Base-by-base conservation (phyloP, 306 rosid species). In the Prunus davidiana region DNA sequence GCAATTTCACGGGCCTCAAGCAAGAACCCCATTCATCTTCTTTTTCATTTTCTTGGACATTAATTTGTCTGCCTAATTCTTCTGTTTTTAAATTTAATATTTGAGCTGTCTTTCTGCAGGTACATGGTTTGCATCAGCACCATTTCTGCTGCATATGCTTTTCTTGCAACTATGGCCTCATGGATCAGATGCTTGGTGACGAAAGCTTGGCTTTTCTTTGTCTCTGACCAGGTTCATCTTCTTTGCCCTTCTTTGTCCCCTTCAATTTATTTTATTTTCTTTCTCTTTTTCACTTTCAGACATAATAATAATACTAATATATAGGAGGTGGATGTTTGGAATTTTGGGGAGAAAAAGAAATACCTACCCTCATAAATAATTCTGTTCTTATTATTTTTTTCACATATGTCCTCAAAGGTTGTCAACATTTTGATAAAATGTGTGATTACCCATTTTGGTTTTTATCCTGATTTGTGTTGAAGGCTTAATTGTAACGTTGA, bases 201-300 rank as follows among this genome's bases (percentile, higher is more conserved):
- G 51, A 95, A 88, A 86, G 80, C 95, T 75, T 95, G 97, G 97
- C 52, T 95, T 66, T 92, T 92, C 87, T 92, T 90, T 64, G 67
- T 92, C 78, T 84, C 96, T 70, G 98, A 95, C 80, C 96, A 95
- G 97, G 98, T 95, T 80, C 70, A 8, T 80, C 32, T 73, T 27
- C 43, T 32, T 14, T 38, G 15, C 16, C 1, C 62, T 24, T 60
- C 43, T 38, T 12, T 55, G 57, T 4, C 76, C 24, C 15, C 28
- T 27, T 38, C 24, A 43, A 32, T 73, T 19, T 56, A 14, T 46
- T 69, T 28, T 24, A 34, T 34, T 32, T 15, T 22, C 34, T 12
- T 50, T 67, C 25, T 1, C 19, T 64, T 46, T 2, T 9, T 6
- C 20, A 13, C n/a, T 16, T 64, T 28, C 22, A 49, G 57, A 18